Evolutionary conservation across 2,329 filamentous ascomycete species (phyloP), one percentile per base, ranked within the genome.

Genomic region (Canariomyces notabilis): DNA sequence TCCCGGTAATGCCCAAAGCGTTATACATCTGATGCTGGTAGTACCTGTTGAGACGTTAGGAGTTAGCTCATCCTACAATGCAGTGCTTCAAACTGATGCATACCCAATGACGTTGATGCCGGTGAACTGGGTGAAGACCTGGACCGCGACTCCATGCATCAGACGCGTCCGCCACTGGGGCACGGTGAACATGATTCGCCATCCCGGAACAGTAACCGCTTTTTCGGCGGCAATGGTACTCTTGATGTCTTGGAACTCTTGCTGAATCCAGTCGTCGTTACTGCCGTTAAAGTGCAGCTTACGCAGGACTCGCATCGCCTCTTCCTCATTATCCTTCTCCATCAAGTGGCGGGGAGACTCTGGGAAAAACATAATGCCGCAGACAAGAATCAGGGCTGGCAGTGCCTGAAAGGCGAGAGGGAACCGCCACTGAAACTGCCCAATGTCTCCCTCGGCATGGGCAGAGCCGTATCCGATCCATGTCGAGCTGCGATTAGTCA

Each of bases 111-210:
- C 77, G 56, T 78, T 50, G 36, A 53, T 77, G 35, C 77, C 78
- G n/a, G 72, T 76, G 57, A 85, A 75, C 52, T 85, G 81, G 38
- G 80, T 80, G 56, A 85, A 82, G 50, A 81, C 73, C 59, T 87
- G 81, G 32, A 83, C 75, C 11, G 23, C 78, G 64, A 34, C 75
- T 75, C 18, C 82, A 50, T 83, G 76, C 52, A 82, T 62, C 41
- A 85, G 73, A 14, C 82, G 71, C 38, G 72, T 82, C 57, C 82
- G 74, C 72, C 80, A 82, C 44, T 74, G 63, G 20, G 75, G 73
- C 6, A 77, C 70, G 11, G 67, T 73, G 57, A 83, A 82, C 64
- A 83, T 73, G 43, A 80, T 70, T 2, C 59, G 59, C 70, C 76
- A 83, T 2, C 72, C 72, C 0, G 71, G 68, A 2, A 63, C 73